Evolutionary conservation across 768 basidiomycete genomes (phyloP).

Genomic region (Tylopilus felleus): DNA sequence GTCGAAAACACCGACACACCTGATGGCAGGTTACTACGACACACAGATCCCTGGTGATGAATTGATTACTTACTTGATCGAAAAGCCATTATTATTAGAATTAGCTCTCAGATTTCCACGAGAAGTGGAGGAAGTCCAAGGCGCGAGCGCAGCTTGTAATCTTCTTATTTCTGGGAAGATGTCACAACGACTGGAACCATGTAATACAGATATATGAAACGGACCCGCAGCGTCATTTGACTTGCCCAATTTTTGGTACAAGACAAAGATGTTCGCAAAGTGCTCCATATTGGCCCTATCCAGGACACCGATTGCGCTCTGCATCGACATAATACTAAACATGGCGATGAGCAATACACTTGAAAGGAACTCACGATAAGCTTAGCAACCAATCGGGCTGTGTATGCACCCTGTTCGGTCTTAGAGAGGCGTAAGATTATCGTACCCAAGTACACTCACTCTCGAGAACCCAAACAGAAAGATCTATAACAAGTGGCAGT

Average conservation of each 20-base stretch:
- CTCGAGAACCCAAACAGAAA: conserved; percentile 78
- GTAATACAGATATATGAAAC: background rate
- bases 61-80: conserved; percentile 50
- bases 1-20: conserved; percentile 73
- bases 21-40: conserved; percentile 23
- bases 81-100: conserved; percentile 46
- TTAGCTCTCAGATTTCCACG: conserved; percentile 52
- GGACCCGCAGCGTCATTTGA: conserved; percentile 44
- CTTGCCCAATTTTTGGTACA: conserved; percentile 61
- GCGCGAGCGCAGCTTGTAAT: conserved; percentile 45
- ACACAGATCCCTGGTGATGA: background rate
- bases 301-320: conserved; percentile 70
- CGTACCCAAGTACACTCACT: conserved; percentile 33
- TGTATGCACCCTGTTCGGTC: conserved; percentile 61
- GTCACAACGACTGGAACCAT: background rate
- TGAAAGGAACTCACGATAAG: conserved; percentile 36
- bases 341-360: background rate
- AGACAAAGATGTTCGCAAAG: conserved; percentile 60
- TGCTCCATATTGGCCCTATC: conserved; percentile 69
- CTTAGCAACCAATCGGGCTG: conserved; percentile 68
- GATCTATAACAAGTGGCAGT: conserved; percentile 42
- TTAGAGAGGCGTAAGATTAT: conserved; percentile 4
- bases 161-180: conserved; percentile 31
- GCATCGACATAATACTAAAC: conserved; percentile 2
- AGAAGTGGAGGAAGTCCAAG: conserved; percentile 54